Percentiles rank a stretch among this genome's conserved stretches.
These are phyloP conservation scores for Knufia fluminis DNA, from an alignment of 2,329 filamentous ascomycete species.

Conservation along the genomic window DNA sequence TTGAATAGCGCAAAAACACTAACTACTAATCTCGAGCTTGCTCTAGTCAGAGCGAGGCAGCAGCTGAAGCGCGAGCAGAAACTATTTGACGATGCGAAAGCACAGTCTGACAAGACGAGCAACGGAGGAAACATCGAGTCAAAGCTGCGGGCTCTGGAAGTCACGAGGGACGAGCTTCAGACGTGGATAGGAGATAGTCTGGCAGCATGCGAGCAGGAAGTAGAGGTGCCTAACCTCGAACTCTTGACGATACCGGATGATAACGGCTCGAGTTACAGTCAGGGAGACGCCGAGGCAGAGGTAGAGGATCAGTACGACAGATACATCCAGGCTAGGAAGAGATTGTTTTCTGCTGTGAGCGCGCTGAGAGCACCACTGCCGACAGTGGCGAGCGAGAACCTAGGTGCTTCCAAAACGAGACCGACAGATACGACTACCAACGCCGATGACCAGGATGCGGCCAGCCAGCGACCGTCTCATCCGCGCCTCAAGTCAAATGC, in stretches of 20 bases:
- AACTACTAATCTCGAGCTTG: slow-evolving; percentile 15
- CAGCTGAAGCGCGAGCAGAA: slow-evolving; percentile 11
- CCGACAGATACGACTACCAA: no score
- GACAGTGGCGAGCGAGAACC: background rate
- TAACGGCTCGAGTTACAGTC: background rate
- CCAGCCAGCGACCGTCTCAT: background rate
- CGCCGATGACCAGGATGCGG: background rate
- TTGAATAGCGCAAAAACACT: background rate
- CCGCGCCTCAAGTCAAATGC: background rate
- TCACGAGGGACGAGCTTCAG: slow-evolving; percentile 14
- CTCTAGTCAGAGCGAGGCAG: slow-evolving; percentile 16
- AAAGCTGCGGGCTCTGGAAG: slow-evolving; percentile 11
- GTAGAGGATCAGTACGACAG: slow-evolving; percentile 13
- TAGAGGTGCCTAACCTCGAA: background rate
- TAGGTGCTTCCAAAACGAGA: background rate
- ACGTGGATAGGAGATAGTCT: slow-evolving; percentile 18
- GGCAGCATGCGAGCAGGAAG: slow-evolving; percentile 7
- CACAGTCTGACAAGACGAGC: background rate
- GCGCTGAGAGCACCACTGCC: slow-evolving; percentile 1
- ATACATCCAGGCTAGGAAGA: slow-evolving; percentile 16
- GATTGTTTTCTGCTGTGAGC: slow-evolving; percentile 8
- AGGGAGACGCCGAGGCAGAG: background rate
- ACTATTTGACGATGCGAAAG: slow-evolving; percentile 9
- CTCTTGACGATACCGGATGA: slow-evolving; percentile 6
- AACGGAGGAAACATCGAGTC: background rate